Base-by-base conservation (phyloP, 192 early-diverging fungal genomes). In the Podila horticola region DNA sequence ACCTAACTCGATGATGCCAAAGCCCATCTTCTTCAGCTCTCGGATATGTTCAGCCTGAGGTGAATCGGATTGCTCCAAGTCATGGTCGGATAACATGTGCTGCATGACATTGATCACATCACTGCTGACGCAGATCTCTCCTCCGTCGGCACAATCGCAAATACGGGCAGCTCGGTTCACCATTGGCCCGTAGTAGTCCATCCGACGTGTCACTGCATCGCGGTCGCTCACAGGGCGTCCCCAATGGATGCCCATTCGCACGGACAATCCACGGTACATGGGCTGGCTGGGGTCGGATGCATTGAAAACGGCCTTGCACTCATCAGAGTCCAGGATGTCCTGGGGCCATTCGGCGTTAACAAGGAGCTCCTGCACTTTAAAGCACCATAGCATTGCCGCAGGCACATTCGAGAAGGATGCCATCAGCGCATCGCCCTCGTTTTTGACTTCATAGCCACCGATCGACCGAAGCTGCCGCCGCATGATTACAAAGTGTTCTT, bases 141-240 rank as follows among this genome's bases (percentile, higher is more conserved):
- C 96, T 24, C 96, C 96, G 70, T 97, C 95, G 0, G 95, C 95
- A 8, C 92, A 91, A 22, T 89, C 90, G 64, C 93, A 92, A 52
- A 96, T 93, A 58, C 96, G 90, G 34, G 93, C 88, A 4, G 95
- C 91, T 13, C 94, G 91, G 75, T 97, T 97, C 48, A 96, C 95
- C 88, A 97, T 93, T 1, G 95, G 96, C 0, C 96, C 96, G 88
- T 95, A 97, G 82, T 97, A 97, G 82, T 97, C 96, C 96, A 97
- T 97, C 55, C 96, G 92, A 36, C 91, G 87, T 26, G 96, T 97
- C 58, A 96, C 88, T 15, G 95, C 94, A 68, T 97, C 94, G 24
- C 91, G 89, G 65, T 97, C 96, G 59, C 93, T 95, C 5, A 96
- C 91, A 4, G 95, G 95, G 19, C 79, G 84, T 65, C 96, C 96